phyloP scores from a whole-genome alignment of 306 rosid genomes.

The Cicer bijugum region DNA sequence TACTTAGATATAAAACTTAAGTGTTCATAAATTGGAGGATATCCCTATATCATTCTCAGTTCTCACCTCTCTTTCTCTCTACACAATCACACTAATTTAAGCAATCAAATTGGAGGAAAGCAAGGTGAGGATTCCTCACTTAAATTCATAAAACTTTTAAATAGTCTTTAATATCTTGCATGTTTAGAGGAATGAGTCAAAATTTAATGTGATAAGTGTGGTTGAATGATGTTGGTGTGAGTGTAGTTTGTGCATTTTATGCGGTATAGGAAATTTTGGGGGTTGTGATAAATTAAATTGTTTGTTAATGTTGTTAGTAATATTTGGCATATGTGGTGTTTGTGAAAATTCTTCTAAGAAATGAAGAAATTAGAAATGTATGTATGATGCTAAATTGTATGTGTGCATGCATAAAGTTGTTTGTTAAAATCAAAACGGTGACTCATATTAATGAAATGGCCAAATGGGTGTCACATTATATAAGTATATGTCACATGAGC shows the following conservation, averaged over 20 bases:
- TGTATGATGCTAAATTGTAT: neutral
- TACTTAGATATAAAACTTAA: no score
- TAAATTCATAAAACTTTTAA: neutral
- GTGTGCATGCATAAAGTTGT: no score
- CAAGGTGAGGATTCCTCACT: neutral
- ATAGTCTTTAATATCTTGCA: neutral
- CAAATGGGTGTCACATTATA: no score
- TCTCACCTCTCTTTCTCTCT: no score
- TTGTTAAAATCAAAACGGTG: no score
- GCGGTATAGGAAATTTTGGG: neutral
- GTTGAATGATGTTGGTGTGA: neutral
- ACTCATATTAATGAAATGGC: no score
- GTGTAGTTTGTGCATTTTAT: neutral
- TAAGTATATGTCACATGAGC: no score
- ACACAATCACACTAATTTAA: no score
- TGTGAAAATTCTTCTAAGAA: slow-evolving; percentile 2
- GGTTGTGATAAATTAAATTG: neutral
- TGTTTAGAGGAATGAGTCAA: neutral
- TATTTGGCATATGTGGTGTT: neutral
- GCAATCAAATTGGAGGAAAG: no score
- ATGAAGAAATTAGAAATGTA: neutral
- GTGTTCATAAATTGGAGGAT: no score
- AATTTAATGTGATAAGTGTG: neutral
- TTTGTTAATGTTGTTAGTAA: neutral
- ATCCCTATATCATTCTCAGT: no score